These are phyloP conservation scores for Cladosporium sphaerospermum DNA, from an alignment of 2,329 filamentous ascomycete genomes.

Conservation along the genomic window DNA sequence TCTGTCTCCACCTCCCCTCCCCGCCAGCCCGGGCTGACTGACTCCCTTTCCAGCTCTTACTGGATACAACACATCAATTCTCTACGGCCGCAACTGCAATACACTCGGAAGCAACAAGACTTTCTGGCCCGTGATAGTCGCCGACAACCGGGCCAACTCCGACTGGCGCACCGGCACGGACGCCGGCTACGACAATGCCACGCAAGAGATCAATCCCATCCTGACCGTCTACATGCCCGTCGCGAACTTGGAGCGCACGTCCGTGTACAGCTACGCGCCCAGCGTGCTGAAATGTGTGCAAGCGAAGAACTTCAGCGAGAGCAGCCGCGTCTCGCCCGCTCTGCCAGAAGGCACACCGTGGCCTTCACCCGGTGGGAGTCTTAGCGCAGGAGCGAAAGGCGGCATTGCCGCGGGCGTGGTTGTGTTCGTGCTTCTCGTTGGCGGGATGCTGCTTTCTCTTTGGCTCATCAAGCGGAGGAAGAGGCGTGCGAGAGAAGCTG, in stretches of 20 bases:
- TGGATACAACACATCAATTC: no score
- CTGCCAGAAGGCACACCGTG: not conserved
- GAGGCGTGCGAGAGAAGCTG: not conserved
- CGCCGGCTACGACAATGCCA: no score
- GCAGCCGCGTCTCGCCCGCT: not conserved
- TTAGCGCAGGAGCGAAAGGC: not conserved
- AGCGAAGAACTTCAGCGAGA: not conserved
- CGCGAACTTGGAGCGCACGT: not conserved
- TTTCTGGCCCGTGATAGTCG: no score
- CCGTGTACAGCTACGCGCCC: not conserved
- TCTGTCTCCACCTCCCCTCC: no score
- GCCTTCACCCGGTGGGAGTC: not conserved
- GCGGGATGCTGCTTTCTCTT: not conserved
- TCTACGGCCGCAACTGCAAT: no score
- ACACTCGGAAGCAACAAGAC: no score
- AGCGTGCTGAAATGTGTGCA: not conserved
- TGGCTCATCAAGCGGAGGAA: constrained; percentile 2
- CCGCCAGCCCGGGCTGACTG: no score
- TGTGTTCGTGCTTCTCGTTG: not conserved
- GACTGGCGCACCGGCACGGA: no score
- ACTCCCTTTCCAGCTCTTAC: no score
- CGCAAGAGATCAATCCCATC: not conserved
- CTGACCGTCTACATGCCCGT: not conserved
- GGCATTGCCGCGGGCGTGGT: constrained; percentile 1
- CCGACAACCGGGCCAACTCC: no score